phyloP scores from a whole-genome alignment of 352 stramenopile genomes.

The Phytophthora citrophthora region DNA sequence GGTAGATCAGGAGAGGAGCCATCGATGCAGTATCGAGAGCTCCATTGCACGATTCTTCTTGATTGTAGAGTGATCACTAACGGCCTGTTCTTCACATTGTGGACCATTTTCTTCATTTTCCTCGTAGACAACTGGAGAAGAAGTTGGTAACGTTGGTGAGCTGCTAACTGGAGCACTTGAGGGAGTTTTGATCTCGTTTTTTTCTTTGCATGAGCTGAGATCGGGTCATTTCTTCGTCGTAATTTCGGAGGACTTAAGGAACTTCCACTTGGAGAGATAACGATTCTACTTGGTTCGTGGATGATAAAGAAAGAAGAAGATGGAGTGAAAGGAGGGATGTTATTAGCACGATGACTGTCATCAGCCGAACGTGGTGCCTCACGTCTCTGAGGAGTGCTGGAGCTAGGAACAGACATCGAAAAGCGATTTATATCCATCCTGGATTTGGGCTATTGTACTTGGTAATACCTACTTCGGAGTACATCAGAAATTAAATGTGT shows the following conservation, averaged over 20 bases:
- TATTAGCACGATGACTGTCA: constrained; percentile 3
- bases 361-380: constrained; percentile 2
- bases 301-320: constrained; percentile 73
- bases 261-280: constrained; percentile 38
- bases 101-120: not conserved
- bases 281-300: constrained; percentile 42
- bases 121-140: constrained; percentile 11
- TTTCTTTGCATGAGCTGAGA: constrained; percentile 11
- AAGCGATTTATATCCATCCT: not conserved
- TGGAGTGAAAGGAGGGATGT: constrained; percentile 10
- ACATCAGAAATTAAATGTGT: too few species aligned
- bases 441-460: too few species aligned
- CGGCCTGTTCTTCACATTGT: constrained; percentile 1
- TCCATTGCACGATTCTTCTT: constrained; percentile 18
- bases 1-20: constrained; percentile 70
- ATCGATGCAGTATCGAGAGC: constrained; percentile 61
- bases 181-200: constrained; percentile 16
- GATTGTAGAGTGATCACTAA: not conserved
- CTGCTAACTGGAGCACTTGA: constrained; percentile 5
- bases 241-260: constrained; percentile 11
- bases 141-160: not conserved
- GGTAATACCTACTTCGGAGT: too few species aligned
- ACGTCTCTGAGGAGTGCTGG: constrained; percentile 7
- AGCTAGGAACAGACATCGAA: constrained; percentile 3
- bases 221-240: constrained; percentile 3